Evolutionary conservation across 352 stramenopile species (phyloP).

Genomic region (Pythium phragmiticola): DNA sequence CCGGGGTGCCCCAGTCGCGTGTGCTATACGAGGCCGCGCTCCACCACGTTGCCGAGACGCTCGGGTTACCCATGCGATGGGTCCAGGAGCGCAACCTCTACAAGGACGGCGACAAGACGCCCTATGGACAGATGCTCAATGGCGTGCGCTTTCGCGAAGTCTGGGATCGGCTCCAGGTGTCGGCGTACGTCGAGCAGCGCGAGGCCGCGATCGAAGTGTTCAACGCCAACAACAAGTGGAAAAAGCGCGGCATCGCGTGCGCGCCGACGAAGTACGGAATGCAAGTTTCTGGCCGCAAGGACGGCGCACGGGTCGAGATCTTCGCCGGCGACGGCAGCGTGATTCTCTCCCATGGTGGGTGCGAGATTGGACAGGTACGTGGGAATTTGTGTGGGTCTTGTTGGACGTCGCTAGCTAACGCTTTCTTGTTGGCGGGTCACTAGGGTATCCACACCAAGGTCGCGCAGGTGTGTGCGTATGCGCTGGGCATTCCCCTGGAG

Average conservation of each 20-base stretch:
- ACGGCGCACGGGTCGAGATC: conserved; percentile 41
- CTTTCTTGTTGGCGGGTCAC: too few relatives aligned
- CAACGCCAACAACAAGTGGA: conserved; percentile 50
- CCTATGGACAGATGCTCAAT: conserved; percentile 34
- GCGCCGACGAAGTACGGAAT: conserved; percentile 73
- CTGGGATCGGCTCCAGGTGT: conserved; percentile 33
- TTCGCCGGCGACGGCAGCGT: conserved; percentile 46
- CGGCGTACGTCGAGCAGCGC: conserved; percentile 30
- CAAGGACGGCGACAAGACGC: conserved; percentile 28
- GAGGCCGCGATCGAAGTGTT: conserved; percentile 34
- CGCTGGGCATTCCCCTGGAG: conserved; percentile 37
- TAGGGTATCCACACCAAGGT: conserved; percentile 72
- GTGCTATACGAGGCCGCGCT: conserved; percentile 40
- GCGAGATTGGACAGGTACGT: conserved; percentile 52
- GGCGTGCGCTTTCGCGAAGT: conserved; percentile 37
- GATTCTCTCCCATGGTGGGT: conserved; percentile 38
- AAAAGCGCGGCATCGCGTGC: conserved; percentile 52
- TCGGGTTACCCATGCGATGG: conserved; percentile 33
- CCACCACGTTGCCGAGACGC: conserved; percentile 33
- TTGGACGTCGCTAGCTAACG: too few relatives aligned
- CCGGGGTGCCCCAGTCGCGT: conserved; percentile 41
- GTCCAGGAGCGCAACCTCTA: conserved; percentile 45
- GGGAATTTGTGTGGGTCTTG: too few relatives aligned
- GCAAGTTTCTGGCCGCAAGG: conserved; percentile 27
- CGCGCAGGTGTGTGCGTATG: conserved; percentile 47